Evolutionary conservation across 164 flowering plant species (phyloP), one percentile per base, ranked within the genome.

Genomic region (Cinnamomum micranthum): DNA sequence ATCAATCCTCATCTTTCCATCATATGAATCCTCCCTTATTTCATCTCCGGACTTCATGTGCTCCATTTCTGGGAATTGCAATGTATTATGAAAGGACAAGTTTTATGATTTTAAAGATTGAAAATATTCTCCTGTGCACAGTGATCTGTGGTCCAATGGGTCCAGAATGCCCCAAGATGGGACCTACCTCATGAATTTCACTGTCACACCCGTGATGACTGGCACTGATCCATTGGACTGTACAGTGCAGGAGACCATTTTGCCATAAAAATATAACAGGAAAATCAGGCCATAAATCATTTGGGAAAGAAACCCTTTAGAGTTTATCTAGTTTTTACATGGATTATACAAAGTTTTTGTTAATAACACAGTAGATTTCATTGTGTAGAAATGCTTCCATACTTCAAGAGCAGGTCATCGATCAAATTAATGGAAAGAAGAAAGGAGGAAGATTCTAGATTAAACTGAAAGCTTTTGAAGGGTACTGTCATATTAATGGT

Each of bases 31-130:
- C 63, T 65, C 86, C 65, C 71, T 73, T 60, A 59, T 75, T 70
- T 79, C 84, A 50, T 41, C 71, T 65, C 70, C 72, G n/a, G 35
- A 78, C 77, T 79, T 81, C 71, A 64, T 76, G 65, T 79, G 71
- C 51, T 76, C 66, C 67, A 41, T 17, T 69, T 75, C 76, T 31
- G 74, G 66, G 51, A 69, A 55, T 71, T 77, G 23, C 52, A 52
- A 63, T 66, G 73, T 20, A 69, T 78, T 79, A 15, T 3, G 41
- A 31, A 50, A 64, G 71, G 22, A 14, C 20, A 71, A 74, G 12
- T 25, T 59, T 59, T 35, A 20, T 33, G n/a, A 47, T 60, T 19
- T 7, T 25, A n/a, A 17, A 13, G 20, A 41, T 41, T 41, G 47
- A 41, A 41, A 9, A 41, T 41, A 41, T 41, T 41, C 47, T 9